Conservation (phyloP, 257 asterid species). For the Mitragyna speciosa region DNA sequence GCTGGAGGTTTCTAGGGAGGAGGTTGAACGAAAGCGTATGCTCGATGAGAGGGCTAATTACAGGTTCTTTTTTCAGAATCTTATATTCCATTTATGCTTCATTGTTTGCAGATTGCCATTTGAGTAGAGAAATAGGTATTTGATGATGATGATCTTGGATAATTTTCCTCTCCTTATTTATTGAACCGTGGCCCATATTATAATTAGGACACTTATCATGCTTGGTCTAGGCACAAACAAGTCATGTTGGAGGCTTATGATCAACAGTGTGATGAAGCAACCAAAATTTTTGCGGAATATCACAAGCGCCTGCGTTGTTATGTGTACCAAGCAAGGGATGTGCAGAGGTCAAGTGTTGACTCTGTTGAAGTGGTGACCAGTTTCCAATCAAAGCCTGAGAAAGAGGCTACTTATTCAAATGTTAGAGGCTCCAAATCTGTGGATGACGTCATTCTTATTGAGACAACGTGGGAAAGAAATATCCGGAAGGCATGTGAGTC, state of each 20-base stretch:
- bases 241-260: constrained; percentile 93
- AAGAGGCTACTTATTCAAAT: constrained; percentile 40
- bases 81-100: neutral
- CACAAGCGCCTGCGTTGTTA: constrained; percentile 78
- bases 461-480: constrained; percentile 81
- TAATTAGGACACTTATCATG: neutral
- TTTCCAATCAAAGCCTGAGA: constrained; percentile 61
- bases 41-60: constrained; percentile 85
- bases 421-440: constrained; percentile 57
- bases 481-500: constrained; percentile 84
- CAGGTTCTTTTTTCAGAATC: constrained; percentile 46
- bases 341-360: constrained; percentile 59
- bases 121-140: neutral
- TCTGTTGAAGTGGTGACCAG: constrained; percentile 70
- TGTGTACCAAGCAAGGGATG: constrained; percentile 84
- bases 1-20: constrained; percentile 95
- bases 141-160: neutral
- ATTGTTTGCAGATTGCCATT: neutral
- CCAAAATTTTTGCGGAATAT: constrained; percentile 89
- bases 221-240: constrained; percentile 78
- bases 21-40: constrained; percentile 91
- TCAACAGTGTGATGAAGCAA: constrained; percentile 97
- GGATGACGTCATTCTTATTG: constrained; percentile 80
- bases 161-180: too few species aligned
- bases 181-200: neutral